Percentiles rank a stretch among this genome's conserved stretches.
phyloP scores from a whole-genome alignment of 1,284 basidiomycete species.

The Apiotrichum sp. region DNA sequence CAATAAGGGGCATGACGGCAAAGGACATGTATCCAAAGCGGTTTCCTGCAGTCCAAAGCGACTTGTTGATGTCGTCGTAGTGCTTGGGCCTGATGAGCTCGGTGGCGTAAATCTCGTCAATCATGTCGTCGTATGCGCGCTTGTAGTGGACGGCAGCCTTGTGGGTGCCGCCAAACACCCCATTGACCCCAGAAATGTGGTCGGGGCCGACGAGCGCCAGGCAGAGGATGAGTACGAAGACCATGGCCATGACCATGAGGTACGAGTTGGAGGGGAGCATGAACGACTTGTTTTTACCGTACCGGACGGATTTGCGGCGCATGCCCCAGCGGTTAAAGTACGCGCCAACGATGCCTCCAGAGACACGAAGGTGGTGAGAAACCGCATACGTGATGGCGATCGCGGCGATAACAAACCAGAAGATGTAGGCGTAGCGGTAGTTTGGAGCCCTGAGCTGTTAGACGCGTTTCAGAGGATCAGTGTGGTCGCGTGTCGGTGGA shows the following conservation, averaged over 20 bases:
- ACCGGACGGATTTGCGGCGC: conserved; percentile 20
- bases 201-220: conserved; percentile 64
- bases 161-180: background rate
- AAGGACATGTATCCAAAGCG: conserved; percentile 72
- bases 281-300: conserved; percentile 20
- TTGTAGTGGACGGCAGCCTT: background rate
- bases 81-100: conserved; percentile 11
- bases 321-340: conserved; percentile 37
- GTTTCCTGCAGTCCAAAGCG: conserved; percentile 70
- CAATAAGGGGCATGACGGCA: conserved; percentile 66
- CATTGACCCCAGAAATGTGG: conserved; percentile 57
- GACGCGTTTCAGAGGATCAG: background rate
- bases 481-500: too few relatives aligned
- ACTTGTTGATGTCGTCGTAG: conserved; percentile 58
- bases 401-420: conserved; percentile 38
- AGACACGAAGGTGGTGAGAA: conserved; percentile 37
- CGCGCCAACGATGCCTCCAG: conserved; percentile 33
- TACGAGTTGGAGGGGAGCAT: conserved; percentile 61
- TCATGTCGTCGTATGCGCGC: background rate
- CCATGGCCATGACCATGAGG: conserved; percentile 51
- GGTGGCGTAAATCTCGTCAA: conserved; percentile 12
- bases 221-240: conserved; percentile 50
- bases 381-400: conserved; percentile 31
- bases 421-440: conserved; percentile 43
- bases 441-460: conserved; percentile 10